Conservation (phyloP, 352 stramenopile species). For the Globisporangium orthogonon region DNA sequence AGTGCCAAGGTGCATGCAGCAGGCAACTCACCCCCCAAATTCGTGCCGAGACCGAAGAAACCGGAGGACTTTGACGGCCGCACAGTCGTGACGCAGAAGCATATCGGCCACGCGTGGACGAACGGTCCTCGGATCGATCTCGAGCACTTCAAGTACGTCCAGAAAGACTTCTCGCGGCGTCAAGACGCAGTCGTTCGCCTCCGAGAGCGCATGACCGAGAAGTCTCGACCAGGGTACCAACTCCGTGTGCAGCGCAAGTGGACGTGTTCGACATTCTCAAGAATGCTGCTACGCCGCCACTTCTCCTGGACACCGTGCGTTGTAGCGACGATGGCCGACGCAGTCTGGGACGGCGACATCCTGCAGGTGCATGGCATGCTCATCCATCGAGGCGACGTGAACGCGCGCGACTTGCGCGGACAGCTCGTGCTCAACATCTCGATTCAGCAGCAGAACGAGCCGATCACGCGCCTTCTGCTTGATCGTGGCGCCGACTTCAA, state of each 20-base stretch:
- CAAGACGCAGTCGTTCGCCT: constrained; percentile 50
- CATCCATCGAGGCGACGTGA: constrained; percentile 39
- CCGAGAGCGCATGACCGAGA: constrained; percentile 46
- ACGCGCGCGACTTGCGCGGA: constrained; percentile 39
- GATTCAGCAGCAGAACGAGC: constrained; percentile 74
- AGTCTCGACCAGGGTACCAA: constrained; percentile 57
- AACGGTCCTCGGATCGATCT: constrained; percentile 59
- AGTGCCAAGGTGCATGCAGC: constrained; percentile 24
- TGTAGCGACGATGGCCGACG: constrained; percentile 48
- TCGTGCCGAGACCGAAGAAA: constrained; percentile 14
- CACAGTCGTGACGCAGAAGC: constrained; percentile 49
- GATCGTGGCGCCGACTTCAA: constrained; percentile 66
- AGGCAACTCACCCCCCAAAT: constrained; percentile 8
- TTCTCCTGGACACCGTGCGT: constrained; percentile 67
- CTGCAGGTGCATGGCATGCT: constrained; percentile 60
- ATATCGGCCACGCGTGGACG: constrained; percentile 50
- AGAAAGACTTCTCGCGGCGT: constrained; percentile 54
- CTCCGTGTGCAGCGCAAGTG: constrained; percentile 48
- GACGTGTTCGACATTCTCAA: constrained; percentile 34
- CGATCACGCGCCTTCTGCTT: constrained; percentile 61
- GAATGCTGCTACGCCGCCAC: constrained; percentile 50
- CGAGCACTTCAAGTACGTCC: constrained; percentile 62
- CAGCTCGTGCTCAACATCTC: constrained; percentile 63
- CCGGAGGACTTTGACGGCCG: constrained; percentile 19
- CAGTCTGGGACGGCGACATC: constrained; percentile 75